Evolutionary conservation across 1,139 yeast species (phyloP), one percentile per base, ranked within the genome.

Genomic region (Maudiozyma humilis): DNA sequence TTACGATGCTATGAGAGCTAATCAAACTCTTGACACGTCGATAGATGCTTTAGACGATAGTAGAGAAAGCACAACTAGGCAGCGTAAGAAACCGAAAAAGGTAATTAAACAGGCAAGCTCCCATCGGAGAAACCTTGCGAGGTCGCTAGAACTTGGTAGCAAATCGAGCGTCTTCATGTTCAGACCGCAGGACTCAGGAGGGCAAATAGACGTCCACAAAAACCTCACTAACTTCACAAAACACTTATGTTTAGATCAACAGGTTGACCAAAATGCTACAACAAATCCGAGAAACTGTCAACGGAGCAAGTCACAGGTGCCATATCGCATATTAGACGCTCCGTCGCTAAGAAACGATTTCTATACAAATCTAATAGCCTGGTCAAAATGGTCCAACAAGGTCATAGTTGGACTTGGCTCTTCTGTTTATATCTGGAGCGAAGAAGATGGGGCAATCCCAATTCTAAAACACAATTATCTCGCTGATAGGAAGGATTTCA

Each of bases 281-380:
- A 7, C 4, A 2, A 23, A 23, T 6, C 6, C 8, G 10, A 42
- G 57, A 45, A 51, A 56, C n/a, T 43, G 48, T 29, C 52, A 44
- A 38, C 53, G 55, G 38, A 46, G 63, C 2, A 58, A 55, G 42
- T 54, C 66, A 0, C 66, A 64, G 34, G 59, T 64, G 20, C 75
- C 79, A 0, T 73, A 64, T 50, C 66, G 73, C 44, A 76, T 78
- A 0, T 62, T 86, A 18, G 87, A 82, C 56, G 94, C 94, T 0
- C 91, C 89, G 0, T 79, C 79, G 0, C 64, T 88, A 42, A 68
- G 83, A 47, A 82, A 86, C 57, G 96, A 88, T 60, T 88, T 80
- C 59, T 88, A 88, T 62, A 74, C 87, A 1, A 84, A 85, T 55
- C 67, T 84, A 41, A 75, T 87, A 0, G 75, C 89, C 10, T 87